These are phyloP conservation scores for Serendipita sp. DNA, from an alignment of 768 basidiomycete species.

Conservation along the genomic window DNA sequence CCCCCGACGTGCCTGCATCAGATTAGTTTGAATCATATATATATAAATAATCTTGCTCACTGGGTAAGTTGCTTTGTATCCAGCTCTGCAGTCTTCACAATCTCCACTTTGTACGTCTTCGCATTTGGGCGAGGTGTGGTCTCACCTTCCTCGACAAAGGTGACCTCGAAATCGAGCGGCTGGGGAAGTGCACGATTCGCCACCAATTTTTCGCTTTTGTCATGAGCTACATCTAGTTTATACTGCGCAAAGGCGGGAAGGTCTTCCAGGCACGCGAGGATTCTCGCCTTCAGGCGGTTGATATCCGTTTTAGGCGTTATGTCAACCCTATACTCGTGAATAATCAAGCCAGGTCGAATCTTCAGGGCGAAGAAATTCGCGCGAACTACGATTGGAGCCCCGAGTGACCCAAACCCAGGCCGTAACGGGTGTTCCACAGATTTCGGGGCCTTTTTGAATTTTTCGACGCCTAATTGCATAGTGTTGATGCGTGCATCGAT, in stretches of 20 bases:
- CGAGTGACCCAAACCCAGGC: constrained; percentile 40
- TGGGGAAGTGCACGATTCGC: constrained; percentile 26
- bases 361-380: constrained; percentile 48
- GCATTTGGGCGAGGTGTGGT: constrained; percentile 21
- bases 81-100: constrained; percentile 28
- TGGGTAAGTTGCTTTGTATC: constrained; percentile 26
- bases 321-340: constrained; percentile 40
- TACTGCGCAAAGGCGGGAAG: constrained; percentile 22
- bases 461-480: constrained; percentile 10
- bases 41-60: constrained; percentile 17
- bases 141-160: constrained; percentile 33
- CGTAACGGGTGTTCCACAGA: constrained; percentile 28
- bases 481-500: constrained; percentile 25
- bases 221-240: constrained; percentile 34
- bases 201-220: constrained; percentile 30
- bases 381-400: constrained; percentile 32
- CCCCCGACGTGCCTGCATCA: constrained; percentile 39
- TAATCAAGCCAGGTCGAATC: constrained; percentile 24
- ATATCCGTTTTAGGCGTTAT: constrained; percentile 31
- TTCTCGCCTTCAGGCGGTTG: constrained; percentile 28
- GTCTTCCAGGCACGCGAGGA: constrained; percentile 40
- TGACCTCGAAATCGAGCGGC: constrained; percentile 21
- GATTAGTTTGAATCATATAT: not conserved
- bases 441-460: constrained; percentile 13
- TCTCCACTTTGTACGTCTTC: constrained; percentile 27